Base-by-base conservation (phyloP, 768 basidiomycete species). In the Infundibulicybe gibba region DNA sequence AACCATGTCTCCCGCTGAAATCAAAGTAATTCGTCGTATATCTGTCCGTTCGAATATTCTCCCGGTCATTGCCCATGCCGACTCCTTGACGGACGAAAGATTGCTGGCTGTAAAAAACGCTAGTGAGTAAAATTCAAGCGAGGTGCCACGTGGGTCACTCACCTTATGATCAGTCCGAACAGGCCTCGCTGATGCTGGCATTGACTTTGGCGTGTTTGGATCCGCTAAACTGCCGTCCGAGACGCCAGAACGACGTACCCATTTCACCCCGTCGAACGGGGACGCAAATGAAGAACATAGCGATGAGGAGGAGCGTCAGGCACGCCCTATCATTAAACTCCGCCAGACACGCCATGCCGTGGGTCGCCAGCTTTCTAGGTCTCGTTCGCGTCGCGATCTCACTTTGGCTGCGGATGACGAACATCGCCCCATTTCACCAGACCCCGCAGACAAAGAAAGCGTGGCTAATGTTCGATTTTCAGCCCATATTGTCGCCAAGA, bases 61-160 rank as follows among this genome's bases (percentile, higher is more conserved):
- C 43, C 91, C 91, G 40, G 80, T 93, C 44, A 77, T 94, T 52
- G 85, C 86, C 12, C 85, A 72, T 49, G 75, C 90, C 3, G 91
- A 94, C 64, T 89, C 88, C 33, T 72, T 94, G 50, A 93, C 91
- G 32, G 86, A 93, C 59, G 84, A 82, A 50, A 85, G 78, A 53
- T 71, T 94, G 47, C 64, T 65, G 39, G 77, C 79, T 40, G 74
- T 91, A 42, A 92, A 91, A 71, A 66, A 74, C 44, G 85, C 85
- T 20, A 61, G 74, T 74, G 50, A 46, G 72, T 61, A 30, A n/a
- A n/a, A 14, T 25, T 21, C 25, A 6, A 40, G 34, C 19, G 31
- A 5, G 32, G 32, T 21, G 41, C 38, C 43, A 41, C 38, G 37
- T 40, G 35, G 19, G 33, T 44, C 44, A 47, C 47, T 39, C 41